Evolutionary conservation across 202 grass and related monocot genomes (phyloP), one percentile per base, ranked within the genome.

Genomic region (Zoysia matrella): DNA sequence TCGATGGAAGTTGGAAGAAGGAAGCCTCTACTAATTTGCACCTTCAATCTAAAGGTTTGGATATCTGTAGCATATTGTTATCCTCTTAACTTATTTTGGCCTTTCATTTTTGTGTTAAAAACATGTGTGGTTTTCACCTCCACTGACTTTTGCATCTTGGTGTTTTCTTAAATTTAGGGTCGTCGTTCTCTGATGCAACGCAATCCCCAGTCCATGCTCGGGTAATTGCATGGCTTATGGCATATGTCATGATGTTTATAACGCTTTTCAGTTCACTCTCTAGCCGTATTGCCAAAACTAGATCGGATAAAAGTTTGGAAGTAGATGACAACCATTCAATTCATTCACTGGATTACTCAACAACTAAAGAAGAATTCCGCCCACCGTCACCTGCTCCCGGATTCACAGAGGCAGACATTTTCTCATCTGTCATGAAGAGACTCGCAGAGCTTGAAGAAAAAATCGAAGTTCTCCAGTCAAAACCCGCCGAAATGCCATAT

Each of bases 311-410:
- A 73, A 71, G 52, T 60, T 80, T 55, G 43, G 72, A 88, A 46
- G 51, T 47, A 30, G 78, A 79, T 70, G 11, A 65, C 10, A 36
- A 82, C 49, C 68, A 70, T 51, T 63, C 81, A 55, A 15, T 12
- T 2, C 75, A 80, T 83, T 60, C 66, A 7, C n/a, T 65, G 48
- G 61, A 93, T 13, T 49, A 78, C 58, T 15, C 71, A 22, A 77
- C 79, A 6, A 73, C 84, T 50, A 81, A 83, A 74, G 88, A 87
- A 71, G 63, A 73, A 73, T 79, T 86, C 45, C 61, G 65, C 6
- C 85, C 78, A 49, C 91, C 91, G 11, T 90, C 85, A 2, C 91
- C 85, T 49, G 71, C 87, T 87, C 78, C 91, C 63, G 91, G 78
- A 57, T 86, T 88, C 46, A 83, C 57, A 4, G 79, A 90, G 52